Base-by-base conservation (phyloP, 768 basidiomycete species). In the Fomitopsis pulvina region DNA sequence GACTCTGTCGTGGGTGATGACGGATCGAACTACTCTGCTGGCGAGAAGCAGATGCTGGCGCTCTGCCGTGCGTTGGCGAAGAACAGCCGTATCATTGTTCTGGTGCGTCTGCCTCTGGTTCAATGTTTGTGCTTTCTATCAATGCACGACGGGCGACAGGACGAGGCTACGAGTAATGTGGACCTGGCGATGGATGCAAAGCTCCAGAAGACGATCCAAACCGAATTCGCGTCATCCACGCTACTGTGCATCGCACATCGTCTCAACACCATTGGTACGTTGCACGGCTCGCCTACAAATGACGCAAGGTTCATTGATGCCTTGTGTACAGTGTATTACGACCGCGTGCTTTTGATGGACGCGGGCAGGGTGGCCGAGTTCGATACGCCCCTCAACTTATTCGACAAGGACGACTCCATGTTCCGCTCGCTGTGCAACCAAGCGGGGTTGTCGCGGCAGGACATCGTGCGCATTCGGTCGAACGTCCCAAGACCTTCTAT, bases 161-260 rank as follows among this genome's bases (percentile, higher is more conserved):
- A 84, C 55, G 83, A 84, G 66, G 89, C 89, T 5, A 91, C 88
- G 5, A 88, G 85, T 52, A 88, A 83, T 58, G 88, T 91, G 47
- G 87, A 91, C 60, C 85, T 92, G 58, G 83, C 80, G 24, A 92
- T 92, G 39, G 92, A 94, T 58, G 78, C 86, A 3, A 92, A 92
- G 67, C 92, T 95, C 43, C 92, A 95, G 63, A 71, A 78, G 26
- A 86, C 92, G 1, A 93, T 96, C 38, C 74, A 92, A 12, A 82
- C 85, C 54, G 89, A 95, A 59, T 95, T 95, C 62, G 78, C 73
- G 3, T 74, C 80, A 25, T 85, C 83, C 8, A 72, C 92, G 25
- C 66, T 92, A 41, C 62, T 93, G 45, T 62, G 57, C 76, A 81
- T 90, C 52, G 86, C 87, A 0, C 87, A 90, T 66, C 75, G 88